These are phyloP conservation scores for Schwanniomyces yamadae DNA, from an alignment of 805 yeast species.

Conservation along the genomic window DNA sequence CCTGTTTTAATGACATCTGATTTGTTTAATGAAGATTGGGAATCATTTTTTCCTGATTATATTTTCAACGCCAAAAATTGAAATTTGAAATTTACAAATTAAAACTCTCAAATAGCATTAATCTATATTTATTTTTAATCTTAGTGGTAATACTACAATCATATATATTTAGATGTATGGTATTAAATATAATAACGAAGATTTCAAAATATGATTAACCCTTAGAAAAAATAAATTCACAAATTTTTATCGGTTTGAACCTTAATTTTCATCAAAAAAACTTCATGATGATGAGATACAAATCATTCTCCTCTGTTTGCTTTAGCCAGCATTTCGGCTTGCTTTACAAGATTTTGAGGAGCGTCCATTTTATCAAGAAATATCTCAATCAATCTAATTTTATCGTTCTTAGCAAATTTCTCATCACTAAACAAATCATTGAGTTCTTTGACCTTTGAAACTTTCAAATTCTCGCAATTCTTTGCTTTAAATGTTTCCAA, in stretches of 20 bases:
- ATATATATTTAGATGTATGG: background rate
- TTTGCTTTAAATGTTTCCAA: slow-evolving; percentile 33
- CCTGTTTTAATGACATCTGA: slow-evolving; percentile 53
- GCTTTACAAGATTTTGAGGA: slow-evolving; percentile 35
- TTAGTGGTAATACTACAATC: background rate
- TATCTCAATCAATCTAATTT: slow-evolving; percentile 35
- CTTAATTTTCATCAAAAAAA: too few species aligned
- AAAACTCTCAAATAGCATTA: too few species aligned
- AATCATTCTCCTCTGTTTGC: slow-evolving; percentile 19
- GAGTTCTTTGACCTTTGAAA: slow-evolving; percentile 26
- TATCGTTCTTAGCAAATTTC: slow-evolving; percentile 28
- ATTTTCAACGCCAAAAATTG: slow-evolving; percentile 26
- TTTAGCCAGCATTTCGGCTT: slow-evolving; percentile 31
- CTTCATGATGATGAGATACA: too few species aligned
- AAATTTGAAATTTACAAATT: too few species aligned
- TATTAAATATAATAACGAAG: too few species aligned
- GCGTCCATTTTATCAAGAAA: slow-evolving; percentile 39
- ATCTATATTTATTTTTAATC: background rate
- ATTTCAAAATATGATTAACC: too few species aligned
- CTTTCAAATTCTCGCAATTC: slow-evolving; percentile 25
- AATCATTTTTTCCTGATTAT: slow-evolving; percentile 48
- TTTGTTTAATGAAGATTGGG: slow-evolving; percentile 49
- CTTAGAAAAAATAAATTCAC: too few species aligned
- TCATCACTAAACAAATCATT: slow-evolving; percentile 23
- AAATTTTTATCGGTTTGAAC: too few species aligned